These are phyloP conservation scores for Xylaria sp. DNA, from an alignment of 2,329 filamentous ascomycete species.

Conservation along the genomic window DNA sequence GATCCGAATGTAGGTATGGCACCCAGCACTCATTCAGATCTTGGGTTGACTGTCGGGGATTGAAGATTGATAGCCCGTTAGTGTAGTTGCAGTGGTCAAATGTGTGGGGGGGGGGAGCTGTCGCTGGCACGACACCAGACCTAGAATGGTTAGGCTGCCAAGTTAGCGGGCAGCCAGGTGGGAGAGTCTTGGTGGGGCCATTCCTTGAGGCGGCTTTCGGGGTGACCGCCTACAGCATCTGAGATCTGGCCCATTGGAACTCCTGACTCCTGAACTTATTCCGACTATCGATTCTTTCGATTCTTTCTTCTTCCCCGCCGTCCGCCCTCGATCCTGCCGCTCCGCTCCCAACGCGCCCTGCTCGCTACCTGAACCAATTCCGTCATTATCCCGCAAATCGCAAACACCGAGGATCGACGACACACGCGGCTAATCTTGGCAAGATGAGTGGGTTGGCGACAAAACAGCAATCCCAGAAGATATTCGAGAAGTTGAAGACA, in stretches of 20 bases:
- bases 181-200: conserved; percentile 26
- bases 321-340: conserved; percentile 1
- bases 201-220: conserved; percentile 35
- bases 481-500: conserved; percentile 96
- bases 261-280: conserved; percentile 37
- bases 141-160: conserved; percentile 23
- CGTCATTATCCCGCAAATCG: neutral
- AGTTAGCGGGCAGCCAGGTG: neutral
- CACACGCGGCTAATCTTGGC: conserved; percentile 32
- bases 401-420: neutral
- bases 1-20: too few species aligned
- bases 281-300: neutral
- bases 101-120: conserved; percentile 30
- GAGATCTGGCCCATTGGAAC: conserved; percentile 42
- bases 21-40: too few species aligned
- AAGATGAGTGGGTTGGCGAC: conserved; percentile 75
- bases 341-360: neutral
- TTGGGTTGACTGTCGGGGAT: conserved; percentile 25
- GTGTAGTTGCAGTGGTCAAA: conserved; percentile 12
- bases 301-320: conserved; percentile 10
- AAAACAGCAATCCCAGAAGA: conserved; percentile 93
- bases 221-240: conserved; percentile 22
- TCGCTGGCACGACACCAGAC: conserved; percentile 17
- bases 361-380: neutral
- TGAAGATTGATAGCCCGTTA: neutral